Percentiles rank a stretch among this genome's conserved stretches.
Conservation (phyloP, 2,329 filamentous ascomycete species). For the Diaporthe sp. region DNA sequence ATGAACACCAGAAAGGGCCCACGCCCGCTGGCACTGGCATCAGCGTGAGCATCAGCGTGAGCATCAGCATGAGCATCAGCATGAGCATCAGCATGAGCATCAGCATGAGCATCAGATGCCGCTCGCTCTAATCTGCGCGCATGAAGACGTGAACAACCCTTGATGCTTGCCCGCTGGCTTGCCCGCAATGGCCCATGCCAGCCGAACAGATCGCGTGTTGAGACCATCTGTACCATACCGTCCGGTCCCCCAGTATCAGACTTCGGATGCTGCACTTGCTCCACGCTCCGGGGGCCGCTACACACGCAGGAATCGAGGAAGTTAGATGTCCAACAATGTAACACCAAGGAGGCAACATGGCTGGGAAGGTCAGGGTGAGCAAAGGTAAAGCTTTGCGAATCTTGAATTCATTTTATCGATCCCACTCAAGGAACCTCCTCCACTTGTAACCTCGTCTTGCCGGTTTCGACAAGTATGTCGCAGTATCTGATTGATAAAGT, state of each 20-base stretch:
- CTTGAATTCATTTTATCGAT: conserved; percentile 34
- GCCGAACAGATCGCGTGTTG: conserved; percentile 17
- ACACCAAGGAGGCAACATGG: conserved; percentile 30
- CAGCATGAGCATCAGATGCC: conserved; percentile 9
- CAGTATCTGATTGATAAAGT: conserved; percentile 31
- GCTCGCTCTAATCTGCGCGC: conserved; percentile 19
- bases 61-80: conserved; percentile 12
- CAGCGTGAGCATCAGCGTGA: neutral
- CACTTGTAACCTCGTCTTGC: conserved; percentile 12
- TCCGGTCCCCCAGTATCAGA: conserved; percentile 7
- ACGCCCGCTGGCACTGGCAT: conserved; percentile 8
- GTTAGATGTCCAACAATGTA: conserved; percentile 31
- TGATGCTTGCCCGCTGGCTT: conserved; percentile 21
- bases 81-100: conserved; percentile 7
- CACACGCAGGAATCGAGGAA: conserved; percentile 22
- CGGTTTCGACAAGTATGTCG: conserved; percentile 22
- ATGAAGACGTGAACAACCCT: conserved; percentile 2
- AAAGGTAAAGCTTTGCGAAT: conserved; percentile 26
- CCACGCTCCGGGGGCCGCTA: conserved; percentile 23
- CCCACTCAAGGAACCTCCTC: conserved; percentile 13
- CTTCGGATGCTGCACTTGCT: conserved; percentile 18
- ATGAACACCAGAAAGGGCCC: conserved; percentile 12
- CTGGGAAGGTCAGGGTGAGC: conserved; percentile 20
- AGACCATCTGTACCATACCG: conserved; percentile 6
- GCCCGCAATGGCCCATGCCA: conserved; percentile 11